Percentiles rank a stretch among this genome's conserved stretches.
Evolutionary conservation across 768 basidiomycete genomes (phyloP).

Genomic region (Mycena pura): DNA sequence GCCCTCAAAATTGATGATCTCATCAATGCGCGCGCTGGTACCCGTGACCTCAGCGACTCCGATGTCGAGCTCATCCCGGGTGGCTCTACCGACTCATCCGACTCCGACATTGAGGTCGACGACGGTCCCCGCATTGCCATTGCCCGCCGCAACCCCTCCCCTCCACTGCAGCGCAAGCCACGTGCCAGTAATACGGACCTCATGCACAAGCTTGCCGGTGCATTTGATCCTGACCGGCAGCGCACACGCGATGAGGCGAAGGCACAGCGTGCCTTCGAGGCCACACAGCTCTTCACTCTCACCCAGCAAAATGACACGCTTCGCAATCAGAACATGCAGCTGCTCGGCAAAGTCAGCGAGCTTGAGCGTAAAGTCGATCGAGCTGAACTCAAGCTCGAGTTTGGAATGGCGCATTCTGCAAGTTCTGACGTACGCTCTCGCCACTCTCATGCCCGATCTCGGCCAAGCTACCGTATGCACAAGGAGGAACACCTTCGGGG

Average conservation of each 20-base stretch:
- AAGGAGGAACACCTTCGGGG: not conserved
- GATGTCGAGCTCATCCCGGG: conserved; percentile 25
- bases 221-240: not conserved
- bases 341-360: conserved; percentile 12
- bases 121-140: not conserved
- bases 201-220: not conserved
- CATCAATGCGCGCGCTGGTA: conserved; percentile 30
- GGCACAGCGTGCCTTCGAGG: conserved; percentile 4
- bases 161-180: not conserved
- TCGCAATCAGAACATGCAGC: conserved; percentile 12
- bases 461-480: conserved; percentile 1
- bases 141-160: not conserved
- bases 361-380: conserved; percentile 20
- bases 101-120: not conserved
- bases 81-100: not conserved
- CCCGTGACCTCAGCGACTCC: conserved; percentile 17
- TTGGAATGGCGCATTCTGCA: conserved; percentile 4
- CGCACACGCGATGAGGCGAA: not conserved
- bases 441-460: not conserved
- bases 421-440: not conserved
- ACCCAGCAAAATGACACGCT: conserved; percentile 20
- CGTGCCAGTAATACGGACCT: not conserved
- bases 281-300: not conserved
- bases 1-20: conserved; percentile 30
- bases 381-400: conserved; percentile 20